Conservation (phyloP, 2,329 filamentous ascomycete species). For the Trichoderma aggressivum region DNA sequence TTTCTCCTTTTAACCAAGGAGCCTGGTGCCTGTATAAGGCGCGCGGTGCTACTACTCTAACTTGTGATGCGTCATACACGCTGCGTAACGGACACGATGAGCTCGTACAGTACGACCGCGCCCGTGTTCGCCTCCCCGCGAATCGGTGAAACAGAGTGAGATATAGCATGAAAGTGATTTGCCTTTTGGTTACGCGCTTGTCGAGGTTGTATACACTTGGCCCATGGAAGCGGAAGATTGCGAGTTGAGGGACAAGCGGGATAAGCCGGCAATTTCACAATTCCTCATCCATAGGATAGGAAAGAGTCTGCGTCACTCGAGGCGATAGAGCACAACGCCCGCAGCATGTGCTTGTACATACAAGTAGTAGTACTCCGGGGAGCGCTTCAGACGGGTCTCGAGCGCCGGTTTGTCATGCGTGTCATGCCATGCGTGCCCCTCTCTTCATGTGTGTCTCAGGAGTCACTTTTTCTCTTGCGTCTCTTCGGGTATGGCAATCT, state of each 20-base stretch:
- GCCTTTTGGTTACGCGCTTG: not conserved
- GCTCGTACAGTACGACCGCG: not conserved
- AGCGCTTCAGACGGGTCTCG: not conserved
- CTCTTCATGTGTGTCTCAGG: not conserved
- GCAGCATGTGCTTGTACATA: not conserved
- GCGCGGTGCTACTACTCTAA: not conserved
- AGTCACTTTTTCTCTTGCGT: not conserved
- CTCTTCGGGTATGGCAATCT: not conserved
- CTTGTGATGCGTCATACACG: not conserved
- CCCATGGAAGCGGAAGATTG: not conserved
- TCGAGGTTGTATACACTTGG: not conserved
- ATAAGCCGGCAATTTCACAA: not conserved
- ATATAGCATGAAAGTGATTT: not conserved
- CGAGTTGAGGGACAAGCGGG: not conserved
- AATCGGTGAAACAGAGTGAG: not conserved
- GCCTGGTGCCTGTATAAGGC: not conserved
- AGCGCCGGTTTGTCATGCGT: conserved; percentile 3
- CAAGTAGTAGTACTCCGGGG: not conserved
- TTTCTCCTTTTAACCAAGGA: not conserved
- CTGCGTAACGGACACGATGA: not conserved
- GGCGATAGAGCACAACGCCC: not conserved
- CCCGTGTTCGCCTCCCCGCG: not conserved
- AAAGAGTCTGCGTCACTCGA: not conserved
- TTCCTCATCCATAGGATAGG: not conserved
- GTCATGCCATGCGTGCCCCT: not conserved